phyloP scores from a whole-genome alignment of 306 rosid species.

The Hippophae rhamnoides region DNA sequence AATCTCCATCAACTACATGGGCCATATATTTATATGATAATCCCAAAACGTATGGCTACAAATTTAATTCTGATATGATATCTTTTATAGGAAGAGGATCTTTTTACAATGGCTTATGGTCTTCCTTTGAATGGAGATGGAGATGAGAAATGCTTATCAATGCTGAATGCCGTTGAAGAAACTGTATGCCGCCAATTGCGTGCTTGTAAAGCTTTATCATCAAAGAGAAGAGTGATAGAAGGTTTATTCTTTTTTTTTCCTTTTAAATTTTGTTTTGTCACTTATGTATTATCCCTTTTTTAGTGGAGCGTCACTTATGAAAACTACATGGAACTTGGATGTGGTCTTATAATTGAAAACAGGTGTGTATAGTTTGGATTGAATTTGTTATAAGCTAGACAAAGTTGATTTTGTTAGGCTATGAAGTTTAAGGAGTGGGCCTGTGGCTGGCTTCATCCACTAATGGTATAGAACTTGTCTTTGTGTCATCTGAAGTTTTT shows the following conservation, averaged over 20 bases:
- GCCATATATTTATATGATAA: neutral
- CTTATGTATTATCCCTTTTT: neutral
- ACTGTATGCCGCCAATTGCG: conserved; percentile 83
- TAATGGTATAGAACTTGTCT: too few relatives aligned
- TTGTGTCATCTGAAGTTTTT: too few relatives aligned
- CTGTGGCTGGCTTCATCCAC: too few relatives aligned
- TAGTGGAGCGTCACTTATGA: neutral
- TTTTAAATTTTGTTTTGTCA: neutral
- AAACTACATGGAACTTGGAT: too few relatives aligned
- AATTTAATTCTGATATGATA: conserved; percentile 10
- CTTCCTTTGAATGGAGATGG: conserved; percentile 81
- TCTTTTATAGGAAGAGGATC: conserved; percentile 82
- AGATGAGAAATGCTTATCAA: conserved; percentile 73
- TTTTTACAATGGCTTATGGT: conserved; percentile 82
- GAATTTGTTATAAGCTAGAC: too few relatives aligned
- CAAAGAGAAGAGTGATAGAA: conserved; percentile 53
- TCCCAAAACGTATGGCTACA: neutral
- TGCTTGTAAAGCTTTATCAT: conserved; percentile 66
- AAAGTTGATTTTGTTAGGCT: too few relatives aligned
- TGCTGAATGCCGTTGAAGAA: conserved; percentile 90
- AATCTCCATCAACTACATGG: neutral
- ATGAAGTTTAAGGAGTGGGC: too few relatives aligned
- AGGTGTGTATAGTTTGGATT: too few relatives aligned
- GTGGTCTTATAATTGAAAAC: too few relatives aligned
- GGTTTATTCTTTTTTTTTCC: conserved; percentile 25